Conservation (phyloP, 2,329 filamentous ascomycete species). For the Trichoderma sp. region DNA sequence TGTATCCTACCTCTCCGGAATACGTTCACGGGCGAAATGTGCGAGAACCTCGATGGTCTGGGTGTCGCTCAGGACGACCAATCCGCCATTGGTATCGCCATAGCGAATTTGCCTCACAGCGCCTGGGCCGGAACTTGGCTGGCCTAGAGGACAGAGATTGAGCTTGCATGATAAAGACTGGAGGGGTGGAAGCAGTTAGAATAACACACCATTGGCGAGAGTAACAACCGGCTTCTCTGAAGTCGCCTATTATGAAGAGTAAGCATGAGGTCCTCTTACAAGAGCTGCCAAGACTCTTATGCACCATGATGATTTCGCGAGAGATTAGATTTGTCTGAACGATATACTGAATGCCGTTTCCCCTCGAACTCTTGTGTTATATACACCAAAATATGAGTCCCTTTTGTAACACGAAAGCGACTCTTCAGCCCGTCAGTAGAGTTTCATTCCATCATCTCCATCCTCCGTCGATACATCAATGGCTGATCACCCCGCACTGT, state of each 20-base stretch:
- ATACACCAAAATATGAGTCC: too few species aligned
- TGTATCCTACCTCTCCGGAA: slow-evolving; percentile 10
- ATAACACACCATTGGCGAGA: slow-evolving; percentile 11
- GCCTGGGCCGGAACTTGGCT: slow-evolving; percentile 15
- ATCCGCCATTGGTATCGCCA: slow-evolving; percentile 12
- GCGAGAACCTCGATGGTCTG: slow-evolving; percentile 18
- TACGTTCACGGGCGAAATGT: slow-evolving; percentile 20
- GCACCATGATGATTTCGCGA: background rate
- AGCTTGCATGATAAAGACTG: background rate
- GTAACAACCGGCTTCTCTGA: background rate
- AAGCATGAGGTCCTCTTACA: background rate
- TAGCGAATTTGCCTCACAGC: slow-evolving; percentile 14
- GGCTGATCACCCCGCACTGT: slow-evolving; percentile 2
- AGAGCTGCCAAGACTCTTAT: too few species aligned
- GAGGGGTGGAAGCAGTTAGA: background rate
- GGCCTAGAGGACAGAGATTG: background rate
- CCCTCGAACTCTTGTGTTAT: too few species aligned
- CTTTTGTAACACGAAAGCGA: slow-evolving; percentile 9
- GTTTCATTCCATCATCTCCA: slow-evolving; percentile 2
- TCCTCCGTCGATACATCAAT: background rate
- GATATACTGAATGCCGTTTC: too few species aligned
- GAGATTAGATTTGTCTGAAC: too few species aligned
- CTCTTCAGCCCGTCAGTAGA: background rate
- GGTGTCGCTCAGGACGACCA: slow-evolving; percentile 21
- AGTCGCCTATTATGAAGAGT: background rate